Conservation (phyloP, 1,139 yeast species). For the Magnusiomyces magnusii region DNA sequence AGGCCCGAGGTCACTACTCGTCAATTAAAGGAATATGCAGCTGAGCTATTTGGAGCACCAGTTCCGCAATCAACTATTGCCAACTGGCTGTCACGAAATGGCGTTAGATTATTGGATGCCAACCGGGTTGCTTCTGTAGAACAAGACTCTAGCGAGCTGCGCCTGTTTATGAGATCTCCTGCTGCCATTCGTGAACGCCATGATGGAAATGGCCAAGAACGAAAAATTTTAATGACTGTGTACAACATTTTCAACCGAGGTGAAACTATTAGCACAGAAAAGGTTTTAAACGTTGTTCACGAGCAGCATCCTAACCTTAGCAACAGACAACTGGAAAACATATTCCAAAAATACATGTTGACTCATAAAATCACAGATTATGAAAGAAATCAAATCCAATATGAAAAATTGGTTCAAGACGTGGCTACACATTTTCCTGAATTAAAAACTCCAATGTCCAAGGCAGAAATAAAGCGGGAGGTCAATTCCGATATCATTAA, state of each 20-base stretch:
- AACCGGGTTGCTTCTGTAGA: background rate
- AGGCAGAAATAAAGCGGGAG: too few species aligned
- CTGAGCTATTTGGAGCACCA: background rate
- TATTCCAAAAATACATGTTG: background rate
- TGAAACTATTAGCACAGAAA: background rate
- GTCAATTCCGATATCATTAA: too few species aligned
- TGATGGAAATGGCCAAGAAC: background rate
- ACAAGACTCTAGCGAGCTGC: background rate
- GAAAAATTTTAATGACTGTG: background rate
- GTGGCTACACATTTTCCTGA: background rate
- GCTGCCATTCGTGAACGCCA: slow-evolving; percentile 1
- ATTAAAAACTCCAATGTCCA: background rate
- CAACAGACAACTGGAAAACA: background rate
- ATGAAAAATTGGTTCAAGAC: background rate
- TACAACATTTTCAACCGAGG: background rate
- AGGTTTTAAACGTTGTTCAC: background rate
- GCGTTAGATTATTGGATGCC: background rate
- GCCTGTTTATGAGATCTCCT: background rate
- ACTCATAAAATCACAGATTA: background rate
- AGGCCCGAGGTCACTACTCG: background rate
- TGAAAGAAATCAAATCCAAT: background rate
- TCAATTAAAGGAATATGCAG: background rate
- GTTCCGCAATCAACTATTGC: background rate
- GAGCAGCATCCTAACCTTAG: background rate
- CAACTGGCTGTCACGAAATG: slow-evolving; percentile 1